Percentiles rank a stretch among this genome's conserved stretches.
These are phyloP conservation scores for Gentiana dahurica DNA, from an alignment of 257 asterid genomes.

Conservation along the genomic window DNA sequence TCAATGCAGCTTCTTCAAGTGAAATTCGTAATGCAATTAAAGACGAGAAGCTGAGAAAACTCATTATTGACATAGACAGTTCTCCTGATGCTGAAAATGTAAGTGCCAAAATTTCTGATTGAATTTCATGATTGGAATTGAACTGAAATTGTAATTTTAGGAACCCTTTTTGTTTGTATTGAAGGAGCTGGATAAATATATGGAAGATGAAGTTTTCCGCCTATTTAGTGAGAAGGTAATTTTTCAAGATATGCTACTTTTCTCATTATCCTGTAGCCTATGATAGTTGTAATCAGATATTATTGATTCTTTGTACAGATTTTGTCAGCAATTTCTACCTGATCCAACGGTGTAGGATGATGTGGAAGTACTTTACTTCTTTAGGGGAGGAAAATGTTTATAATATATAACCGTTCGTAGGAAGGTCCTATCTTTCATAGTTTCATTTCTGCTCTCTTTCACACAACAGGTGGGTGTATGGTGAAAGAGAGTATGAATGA, in stretches of 20 bases:
- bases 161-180: background rate
- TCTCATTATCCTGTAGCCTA: background rate
- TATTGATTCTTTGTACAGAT: background rate
- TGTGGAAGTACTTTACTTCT: too few species aligned
- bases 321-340: background rate
- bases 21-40: constrained; percentile 8
- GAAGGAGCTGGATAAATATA: constrained; percentile 4
- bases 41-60: constrained; percentile 1
- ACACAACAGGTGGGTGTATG: too few species aligned
- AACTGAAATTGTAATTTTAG: background rate
- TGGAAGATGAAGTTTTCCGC: constrained; percentile 4
- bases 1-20: constrained; percentile 5
- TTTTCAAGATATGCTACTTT: background rate
- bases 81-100: constrained; percentile 4
- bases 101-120: background rate
- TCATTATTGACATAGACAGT: constrained; percentile 1
- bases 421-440: too few species aligned
- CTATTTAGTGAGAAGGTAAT: constrained; percentile 5
- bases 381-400: too few species aligned
- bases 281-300: background rate
- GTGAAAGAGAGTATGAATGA: too few species aligned
- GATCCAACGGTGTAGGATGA: background rate
- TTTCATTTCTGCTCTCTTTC: too few species aligned
- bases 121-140: background rate
- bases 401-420: too few species aligned